Evolutionary conservation across 2,329 filamentous ascomycete species (phyloP).

Genomic region (Paecilomyces dactylethromorphus): DNA sequence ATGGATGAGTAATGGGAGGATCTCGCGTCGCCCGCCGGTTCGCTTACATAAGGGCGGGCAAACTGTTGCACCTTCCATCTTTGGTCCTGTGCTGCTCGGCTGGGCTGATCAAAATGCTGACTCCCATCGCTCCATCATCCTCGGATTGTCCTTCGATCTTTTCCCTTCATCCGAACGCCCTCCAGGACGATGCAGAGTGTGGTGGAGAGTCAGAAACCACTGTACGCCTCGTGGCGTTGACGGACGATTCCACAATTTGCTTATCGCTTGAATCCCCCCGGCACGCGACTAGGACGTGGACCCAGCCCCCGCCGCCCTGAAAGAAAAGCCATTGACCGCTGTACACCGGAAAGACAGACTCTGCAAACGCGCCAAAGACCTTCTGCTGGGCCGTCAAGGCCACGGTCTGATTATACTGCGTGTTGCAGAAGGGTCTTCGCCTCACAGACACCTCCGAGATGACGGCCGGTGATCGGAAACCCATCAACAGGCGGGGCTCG

Average conservation of each 20-base stretch:
- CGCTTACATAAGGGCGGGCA: neutral
- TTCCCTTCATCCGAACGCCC: neutral
- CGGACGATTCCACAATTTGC: neutral
- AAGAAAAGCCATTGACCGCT: neutral
- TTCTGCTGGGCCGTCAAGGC: neutral
- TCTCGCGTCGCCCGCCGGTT: neutral
- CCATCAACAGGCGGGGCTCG: conserved; percentile 32
- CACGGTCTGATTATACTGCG: neutral
- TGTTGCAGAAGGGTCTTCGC: neutral
- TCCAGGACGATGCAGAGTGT: neutral
- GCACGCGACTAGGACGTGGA: neutral
- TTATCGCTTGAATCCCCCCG: neutral
- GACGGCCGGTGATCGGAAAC: conserved; percentile 20
- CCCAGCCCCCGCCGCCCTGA: neutral
- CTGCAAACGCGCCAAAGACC: neutral
- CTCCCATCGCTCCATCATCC: neutral
- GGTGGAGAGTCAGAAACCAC: neutral
- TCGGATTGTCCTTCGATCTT: neutral
- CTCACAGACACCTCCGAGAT: conserved; percentile 12
- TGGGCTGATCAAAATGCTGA: neutral
- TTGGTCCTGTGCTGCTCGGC: neutral
- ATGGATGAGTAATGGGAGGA: neutral
- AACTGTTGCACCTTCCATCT: neutral
- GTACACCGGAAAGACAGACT: neutral
- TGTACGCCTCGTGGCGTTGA: neutral